These are phyloP conservation scores for Eremochloa ophiuroides DNA, from an alignment of 176 grass and related monocot species.

Conservation along the genomic window DNA sequence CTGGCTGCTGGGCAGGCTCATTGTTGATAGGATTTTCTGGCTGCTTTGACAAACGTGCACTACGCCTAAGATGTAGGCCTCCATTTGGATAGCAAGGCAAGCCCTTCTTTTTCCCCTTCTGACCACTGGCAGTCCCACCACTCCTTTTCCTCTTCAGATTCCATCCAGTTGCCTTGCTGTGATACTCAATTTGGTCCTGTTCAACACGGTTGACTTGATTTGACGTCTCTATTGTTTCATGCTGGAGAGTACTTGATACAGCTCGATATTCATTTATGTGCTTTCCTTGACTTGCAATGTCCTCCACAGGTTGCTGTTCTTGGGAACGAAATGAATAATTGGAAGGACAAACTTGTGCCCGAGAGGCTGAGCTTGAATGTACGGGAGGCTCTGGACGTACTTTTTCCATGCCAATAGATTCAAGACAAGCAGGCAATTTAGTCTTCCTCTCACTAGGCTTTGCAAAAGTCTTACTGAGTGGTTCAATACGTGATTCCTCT, in stretches of 20 bases:
- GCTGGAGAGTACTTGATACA: no score
- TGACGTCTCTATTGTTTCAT: neutral
- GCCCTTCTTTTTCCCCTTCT: conserved; percentile 14
- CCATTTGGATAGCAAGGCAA: conserved; percentile 15
- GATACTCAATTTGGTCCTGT: conserved; percentile 17
- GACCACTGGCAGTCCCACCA: neutral
- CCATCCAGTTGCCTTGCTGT: conserved; percentile 15
- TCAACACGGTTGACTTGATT: neutral
- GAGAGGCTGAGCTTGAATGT: neutral
- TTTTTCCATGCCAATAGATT: neutral
- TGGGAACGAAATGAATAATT: neutral
- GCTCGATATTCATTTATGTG: neutral
- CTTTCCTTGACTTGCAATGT: neutral
- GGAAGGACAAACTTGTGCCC: neutral
- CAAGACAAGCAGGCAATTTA: conserved; percentile 1
- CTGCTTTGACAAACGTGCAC: conserved; percentile 18
- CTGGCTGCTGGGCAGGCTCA: conserved; percentile 22
- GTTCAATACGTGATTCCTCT: neutral
- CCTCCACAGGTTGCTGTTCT: neutral
- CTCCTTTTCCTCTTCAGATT: conserved; percentile 25
- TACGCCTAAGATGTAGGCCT: conserved; percentile 27
- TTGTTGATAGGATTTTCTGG: conserved; percentile 10
- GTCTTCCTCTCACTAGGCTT: neutral
- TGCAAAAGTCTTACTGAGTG: neutral
- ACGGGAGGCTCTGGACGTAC: neutral